Conservation (phyloP, 2,329 filamentous ascomycete genomes). For the Colletotrichum somersetense region DNA sequence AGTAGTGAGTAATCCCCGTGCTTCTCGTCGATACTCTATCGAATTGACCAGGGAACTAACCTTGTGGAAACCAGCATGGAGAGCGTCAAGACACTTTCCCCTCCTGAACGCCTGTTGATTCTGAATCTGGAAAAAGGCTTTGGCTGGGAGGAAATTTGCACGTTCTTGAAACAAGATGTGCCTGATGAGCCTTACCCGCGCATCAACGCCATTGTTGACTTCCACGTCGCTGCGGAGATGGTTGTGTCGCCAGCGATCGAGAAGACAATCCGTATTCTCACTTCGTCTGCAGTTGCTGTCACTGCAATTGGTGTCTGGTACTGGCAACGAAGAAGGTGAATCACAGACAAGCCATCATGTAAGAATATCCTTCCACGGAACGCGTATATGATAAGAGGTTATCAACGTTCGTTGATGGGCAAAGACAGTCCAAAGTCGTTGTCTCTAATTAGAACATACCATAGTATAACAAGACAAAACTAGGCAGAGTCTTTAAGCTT, state of each 20-base stretch:
- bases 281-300: conserved; percentile 20
- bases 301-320: conserved; percentile 27
- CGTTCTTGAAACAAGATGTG: conserved; percentile 48
- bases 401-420: no score
- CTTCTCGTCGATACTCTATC: not conserved
- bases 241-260: conserved; percentile 34
- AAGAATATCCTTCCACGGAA: accelerated
- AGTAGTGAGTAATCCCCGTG: conserved; percentile 22
- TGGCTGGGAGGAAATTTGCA: conserved; percentile 54
- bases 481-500: not conserved
- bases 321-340: conserved; percentile 24
- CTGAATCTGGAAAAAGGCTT: conserved; percentile 52
- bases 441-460: no score
- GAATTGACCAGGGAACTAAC: not conserved
- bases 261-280: conserved; percentile 28
- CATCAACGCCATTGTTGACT: conserved; percentile 38
- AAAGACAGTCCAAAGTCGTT: not conserved
- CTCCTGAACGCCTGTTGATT: conserved; percentile 47
- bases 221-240: conserved; percentile 37
- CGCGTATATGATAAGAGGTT: not conserved
- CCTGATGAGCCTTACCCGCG: conserved; percentile 49
- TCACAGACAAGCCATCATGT: no score
- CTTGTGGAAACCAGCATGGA: conserved; percentile 41
- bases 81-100: conserved; percentile 45
- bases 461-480: not conserved